phyloP scores from a whole-genome alignment of 371 early-diverging fungal species.

The Conidiobolus incongruus region DNA sequence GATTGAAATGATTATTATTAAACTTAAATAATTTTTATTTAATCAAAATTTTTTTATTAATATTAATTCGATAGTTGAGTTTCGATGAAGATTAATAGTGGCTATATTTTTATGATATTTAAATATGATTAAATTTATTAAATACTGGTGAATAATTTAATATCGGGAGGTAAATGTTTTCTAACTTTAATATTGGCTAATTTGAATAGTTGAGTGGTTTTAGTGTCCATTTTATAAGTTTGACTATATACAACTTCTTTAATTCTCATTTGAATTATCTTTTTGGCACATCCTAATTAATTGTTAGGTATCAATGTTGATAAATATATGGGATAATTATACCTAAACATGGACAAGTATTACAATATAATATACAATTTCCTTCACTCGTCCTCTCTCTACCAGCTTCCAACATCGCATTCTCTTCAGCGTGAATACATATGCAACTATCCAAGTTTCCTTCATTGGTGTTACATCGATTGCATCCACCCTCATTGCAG shows the following conservation, averaged over 20 bases:
- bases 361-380: conserved; percentile 69
- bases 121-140: no score
- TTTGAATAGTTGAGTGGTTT: conserved; percentile 50
- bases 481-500: conserved; percentile 91
- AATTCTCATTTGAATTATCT: conserved; percentile 88
- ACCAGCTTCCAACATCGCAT: conserved; percentile 89
- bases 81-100: no score
- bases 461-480: conserved; percentile 73
- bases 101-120: no score
- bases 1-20: no score
- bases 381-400: conserved; percentile 43
- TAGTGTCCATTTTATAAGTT: conserved; percentile 75
- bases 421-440: conserved; percentile 98
- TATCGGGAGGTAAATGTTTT: conserved; percentile 45
- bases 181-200: conserved; percentile 60
- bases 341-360: conserved; percentile 68
- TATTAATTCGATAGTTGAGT: no score
- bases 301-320: no score
- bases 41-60: no score
- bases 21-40: no score
- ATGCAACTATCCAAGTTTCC: conserved; percentile 65
- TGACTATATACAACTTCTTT: conserved; percentile 73
- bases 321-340: conserved; percentile 8
- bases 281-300: conserved; percentile 75
- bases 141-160: conserved; percentile 17